Evolutionary conservation across 371 early-diverging fungal genomes (phyloP), one percentile per base, ranked within the genome.

Genomic region (Apophysomyces sp.): DNA sequence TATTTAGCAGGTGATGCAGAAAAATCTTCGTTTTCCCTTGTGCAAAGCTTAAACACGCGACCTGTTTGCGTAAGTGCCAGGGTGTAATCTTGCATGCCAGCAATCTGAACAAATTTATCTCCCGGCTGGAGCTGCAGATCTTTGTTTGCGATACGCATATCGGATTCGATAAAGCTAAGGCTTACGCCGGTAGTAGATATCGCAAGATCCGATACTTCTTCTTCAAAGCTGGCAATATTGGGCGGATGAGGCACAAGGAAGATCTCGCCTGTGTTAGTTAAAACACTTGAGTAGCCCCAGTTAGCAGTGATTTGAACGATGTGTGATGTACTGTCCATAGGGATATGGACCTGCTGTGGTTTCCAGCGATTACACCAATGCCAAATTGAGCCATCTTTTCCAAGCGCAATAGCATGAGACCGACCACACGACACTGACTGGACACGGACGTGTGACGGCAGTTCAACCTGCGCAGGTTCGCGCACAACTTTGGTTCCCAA

Each of bases 381-480:
- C 71, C 73, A 78, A 4, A 76, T 65, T 4, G 57, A 49, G 9
- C 69, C 72, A 18, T 73, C 69, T 1, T 59, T 53, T 3, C 59
- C 77, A 8, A 81, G 58, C 0, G 73, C 75, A 41, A 81, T 68
- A 9, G 72, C 78, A 57, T 81, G 81, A 1, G 64, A 62, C 37
- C 81, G 63, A 9, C 81, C 81, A 16, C 72, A 69, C 0, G 77
- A 65, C 15, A 66, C 21, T 9, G 65, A 24, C 13, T 9, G 51
- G 9, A 69, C 51, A 0, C 39, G 49, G 12, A 52, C 40, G n/a
- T 58, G 21, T 5, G 28, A 36, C 27, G 69, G 69, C 36, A 69
- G 24, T 21, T 55, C 54, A 3, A 69, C 57, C n/a, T 34, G 44
- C 1, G 53, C 53, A 16, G 68, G 68, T 26, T 52, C 32, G 8